These are phyloP conservation scores for Peniophora sp. DNA, from an alignment of 1,284 basidiomycete species.

Conservation along the genomic window DNA sequence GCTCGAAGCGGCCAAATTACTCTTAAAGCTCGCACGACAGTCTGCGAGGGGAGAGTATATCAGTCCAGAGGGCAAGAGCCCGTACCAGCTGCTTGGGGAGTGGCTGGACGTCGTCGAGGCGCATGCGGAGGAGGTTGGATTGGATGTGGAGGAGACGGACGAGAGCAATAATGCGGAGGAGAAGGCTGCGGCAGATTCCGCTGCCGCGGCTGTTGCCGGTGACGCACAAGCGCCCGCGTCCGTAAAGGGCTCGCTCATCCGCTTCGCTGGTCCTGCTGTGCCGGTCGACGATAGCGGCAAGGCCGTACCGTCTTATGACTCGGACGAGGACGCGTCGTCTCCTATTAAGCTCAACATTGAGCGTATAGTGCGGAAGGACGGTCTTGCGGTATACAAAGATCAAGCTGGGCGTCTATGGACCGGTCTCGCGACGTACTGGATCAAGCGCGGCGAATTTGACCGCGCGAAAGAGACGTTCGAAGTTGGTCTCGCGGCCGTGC, in stretches of 20 bases:
- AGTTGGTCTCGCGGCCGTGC: constrained; percentile 72
- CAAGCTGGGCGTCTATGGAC: constrained; percentile 96
- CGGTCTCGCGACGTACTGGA: constrained; percentile 97
- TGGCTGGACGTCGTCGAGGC: constrained; percentile 92
- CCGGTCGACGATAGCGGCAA: constrained; percentile 45
- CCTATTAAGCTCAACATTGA: constrained; percentile 81
- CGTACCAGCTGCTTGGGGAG: constrained; percentile 89
- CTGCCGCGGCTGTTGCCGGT: constrained; percentile 18
- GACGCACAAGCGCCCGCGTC: constrained; percentile 35
- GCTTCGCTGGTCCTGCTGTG: constrained; percentile 67
- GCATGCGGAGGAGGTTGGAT: constrained; percentile 87
- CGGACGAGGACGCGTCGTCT: constrained; percentile 78
- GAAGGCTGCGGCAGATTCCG: constrained; percentile 22
- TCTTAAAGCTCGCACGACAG: constrained; percentile 78
- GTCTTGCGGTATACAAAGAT: constrained; percentile 86
- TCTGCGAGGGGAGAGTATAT: constrained; percentile 79
- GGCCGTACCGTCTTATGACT: constrained; percentile 50
- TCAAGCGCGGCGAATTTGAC: constrained; percentile 94
- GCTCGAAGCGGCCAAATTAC: constrained; percentile 88
- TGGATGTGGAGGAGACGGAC: constrained; percentile 74
- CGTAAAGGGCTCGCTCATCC: constrained; percentile 57
- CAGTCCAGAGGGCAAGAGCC: constrained; percentile 91
- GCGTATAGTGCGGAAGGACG: constrained; percentile 78
- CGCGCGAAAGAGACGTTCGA: constrained; percentile 86
- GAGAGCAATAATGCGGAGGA: constrained; percentile 39